Conservation (phyloP, 2,329 filamentous ascomycete genomes). For the Epichloe gansuensis region DNA sequence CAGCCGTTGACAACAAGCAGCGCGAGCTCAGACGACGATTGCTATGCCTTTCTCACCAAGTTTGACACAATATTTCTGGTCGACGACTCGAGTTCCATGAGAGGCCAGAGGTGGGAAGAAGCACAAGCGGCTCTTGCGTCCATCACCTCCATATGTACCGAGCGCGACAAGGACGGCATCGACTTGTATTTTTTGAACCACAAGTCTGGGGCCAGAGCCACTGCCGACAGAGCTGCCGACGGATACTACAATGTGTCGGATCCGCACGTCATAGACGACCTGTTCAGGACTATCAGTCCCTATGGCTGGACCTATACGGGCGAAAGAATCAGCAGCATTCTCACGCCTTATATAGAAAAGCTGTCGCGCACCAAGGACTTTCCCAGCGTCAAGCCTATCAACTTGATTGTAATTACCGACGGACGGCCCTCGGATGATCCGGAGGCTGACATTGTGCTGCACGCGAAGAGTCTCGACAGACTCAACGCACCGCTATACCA, state of each 20-base stretch:
- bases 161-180: constrained; percentile 70
- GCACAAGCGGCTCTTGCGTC: constrained; percentile 54
- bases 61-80: constrained; percentile 89
- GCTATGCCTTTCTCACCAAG: constrained; percentile 58
- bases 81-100: constrained; percentile 87
- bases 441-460: constrained; percentile 51
- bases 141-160: constrained; percentile 72
- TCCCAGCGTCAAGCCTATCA: constrained; percentile 57
- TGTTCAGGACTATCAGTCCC: constrained; percentile 60
- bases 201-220: constrained; percentile 25
- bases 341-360: constrained; percentile 53
- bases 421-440: constrained; percentile 71
- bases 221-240: constrained; percentile 30
- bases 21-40: constrained; percentile 38
- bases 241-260: constrained; percentile 49
- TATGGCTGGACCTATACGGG: constrained; percentile 62
- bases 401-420: constrained; percentile 89
- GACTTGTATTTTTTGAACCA: constrained; percentile 89
- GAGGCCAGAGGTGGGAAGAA: constrained; percentile 62
- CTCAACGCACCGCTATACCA: constrained; percentile 65
- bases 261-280: constrained; percentile 43
- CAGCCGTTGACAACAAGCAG: background rate
- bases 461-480: constrained; percentile 57
- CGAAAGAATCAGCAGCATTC: constrained; percentile 53
- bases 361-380: constrained; percentile 27